Conservation (phyloP, 805 yeast species). For the Candida endomychidarum region DNA sequence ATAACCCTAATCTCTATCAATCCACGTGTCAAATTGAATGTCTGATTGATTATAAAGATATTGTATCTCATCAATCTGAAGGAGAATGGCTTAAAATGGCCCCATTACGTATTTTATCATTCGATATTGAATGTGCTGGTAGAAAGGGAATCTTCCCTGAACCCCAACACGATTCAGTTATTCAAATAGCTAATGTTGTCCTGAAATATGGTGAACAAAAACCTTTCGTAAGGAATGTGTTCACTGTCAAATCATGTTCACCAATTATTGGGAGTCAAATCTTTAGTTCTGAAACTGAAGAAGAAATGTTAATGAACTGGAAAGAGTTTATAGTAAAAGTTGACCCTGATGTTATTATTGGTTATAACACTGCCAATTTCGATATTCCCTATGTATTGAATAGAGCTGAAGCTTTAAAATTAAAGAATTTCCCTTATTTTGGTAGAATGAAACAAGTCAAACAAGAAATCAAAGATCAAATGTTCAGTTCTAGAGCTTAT, state of each 20-base stretch:
- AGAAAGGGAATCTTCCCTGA: constrained; percentile 97
- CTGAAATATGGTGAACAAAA: constrained; percentile 76
- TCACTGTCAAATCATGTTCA: constrained; percentile 87
- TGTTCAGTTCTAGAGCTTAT: constrained; percentile 91
- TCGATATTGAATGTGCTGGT: constrained; percentile 98
- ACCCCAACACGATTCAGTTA: constrained; percentile 88
- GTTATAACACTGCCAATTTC: constrained; percentile 91
- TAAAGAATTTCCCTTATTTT: constrained; percentile 77
- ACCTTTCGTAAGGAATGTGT: constrained; percentile 93
- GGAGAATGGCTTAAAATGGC: constrained; percentile 94
- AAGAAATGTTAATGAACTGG: constrained; percentile 85
- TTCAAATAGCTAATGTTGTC: constrained; percentile 95
- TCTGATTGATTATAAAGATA: constrained; percentile 60
- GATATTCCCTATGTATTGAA: constrained; percentile 92
- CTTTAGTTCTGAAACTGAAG: constrained; percentile 70
- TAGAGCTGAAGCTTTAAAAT: constrained; percentile 73
- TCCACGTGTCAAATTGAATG: constrained; percentile 90
- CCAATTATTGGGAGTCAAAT: constrained; percentile 94
- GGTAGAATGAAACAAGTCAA: constrained; percentile 67
- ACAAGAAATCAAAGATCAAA: constrained; percentile 78
- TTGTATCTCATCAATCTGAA: constrained; percentile 82
- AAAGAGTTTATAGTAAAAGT: constrained; percentile 75
- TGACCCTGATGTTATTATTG: constrained; percentile 96
- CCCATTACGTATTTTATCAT: constrained; percentile 87
- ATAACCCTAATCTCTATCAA: constrained; percentile 40